Evolutionary conservation across 371 early-diverging fungal species (phyloP), one percentile per base, ranked within the genome.

Genomic region (Coemansia sp.): DNA sequence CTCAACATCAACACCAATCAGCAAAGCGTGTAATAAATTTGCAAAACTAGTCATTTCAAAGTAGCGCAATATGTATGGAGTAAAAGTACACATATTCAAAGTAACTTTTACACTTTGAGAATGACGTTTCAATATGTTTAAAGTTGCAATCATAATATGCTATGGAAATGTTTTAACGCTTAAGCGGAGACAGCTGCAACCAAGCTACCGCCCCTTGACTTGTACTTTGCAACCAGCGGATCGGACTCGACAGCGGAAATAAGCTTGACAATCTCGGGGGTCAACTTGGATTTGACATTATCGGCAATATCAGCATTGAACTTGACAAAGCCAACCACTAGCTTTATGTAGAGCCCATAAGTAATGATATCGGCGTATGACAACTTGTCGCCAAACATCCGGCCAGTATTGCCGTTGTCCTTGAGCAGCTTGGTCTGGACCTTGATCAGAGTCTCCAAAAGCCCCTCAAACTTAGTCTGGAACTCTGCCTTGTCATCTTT

Each of bases 391-490:
- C 83, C 80, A 53, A 71, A 60, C 50, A 62, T 64, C 52, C 60
- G 60, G 21, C 83, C 83, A 2, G 72, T 79, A 56, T 48, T 71
- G 21, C 79, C 80, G 58, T 82, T 83, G 16, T 72, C 37, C 18
- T 50, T 55, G 39, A 83, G 66, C 1, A 65, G 5, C 37, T 53
- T 45, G 31, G 80, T 67, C 31, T 73, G 71, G 16, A 64, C 61
- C 56, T 58, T 55, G n/a, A 71, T n/a, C 16, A 81, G 47, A 16
- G 47, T 66, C 2, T 26, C 59, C 14, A 66, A 4, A 21, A 66
- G 51, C 2, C 53, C 70, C 5, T 61, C 40, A 62, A 77, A 69
- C 51, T 56, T 61, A 16, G 42, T 27, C 24, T 59, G 26, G 14
- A 45, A 55, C 16, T 29, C 47, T 16, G 65, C 57, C 0, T 61